Evolutionary conservation across 768 basidiomycete species (phyloP), one percentile per base, ranked within the genome.

Genomic region (Favolaschia claudopus): DNA sequence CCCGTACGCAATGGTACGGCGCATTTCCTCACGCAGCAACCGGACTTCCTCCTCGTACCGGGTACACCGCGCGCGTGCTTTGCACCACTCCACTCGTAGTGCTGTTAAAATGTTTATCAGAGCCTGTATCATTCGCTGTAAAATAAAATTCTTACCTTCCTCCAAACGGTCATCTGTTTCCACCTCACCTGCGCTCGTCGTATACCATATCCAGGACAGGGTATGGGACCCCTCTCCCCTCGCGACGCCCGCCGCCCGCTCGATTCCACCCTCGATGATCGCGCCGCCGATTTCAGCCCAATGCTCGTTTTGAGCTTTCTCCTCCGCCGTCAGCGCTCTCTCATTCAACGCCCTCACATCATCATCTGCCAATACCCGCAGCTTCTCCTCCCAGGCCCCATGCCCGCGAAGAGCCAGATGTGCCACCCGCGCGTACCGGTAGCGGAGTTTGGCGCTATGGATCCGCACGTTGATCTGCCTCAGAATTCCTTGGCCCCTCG

Each of bases 1-100:
- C 15, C 53, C 43, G 8, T 22, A 54, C 1, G 43, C 53, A 5
- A 54, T 37, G 2, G 43, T 45, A 4, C 57, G 43, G 22, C 64
- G 39, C 67, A 66, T 68, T 38, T 69, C 67, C 47, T 67, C 67
- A 8, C 29, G 38, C 4, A 69, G 34, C 4, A 63, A 36, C 24
- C 45, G 38, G 2, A 62, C 43, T 19, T 69, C 67, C 25, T 69
- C 63, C 3, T 39, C 27, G 49, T 64, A 68, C 13, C 57, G 59
- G 2, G 40, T 20, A 6, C 29, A 43, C 4, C 67, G 43, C 0
- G 63, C 24, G 19, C 40, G 46, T 3, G 47, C 55, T 24, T 55
- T 45, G 43, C 43, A 45, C 15, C 15, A 45, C 43, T 45, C 43
- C 13, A 27, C 14, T 8, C 43, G 31, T 8, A 55, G 42, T 1